phyloP scores from a whole-genome alignment of 2,329 filamentous ascomycete species.

The Leptographium lundbergii region DNA sequence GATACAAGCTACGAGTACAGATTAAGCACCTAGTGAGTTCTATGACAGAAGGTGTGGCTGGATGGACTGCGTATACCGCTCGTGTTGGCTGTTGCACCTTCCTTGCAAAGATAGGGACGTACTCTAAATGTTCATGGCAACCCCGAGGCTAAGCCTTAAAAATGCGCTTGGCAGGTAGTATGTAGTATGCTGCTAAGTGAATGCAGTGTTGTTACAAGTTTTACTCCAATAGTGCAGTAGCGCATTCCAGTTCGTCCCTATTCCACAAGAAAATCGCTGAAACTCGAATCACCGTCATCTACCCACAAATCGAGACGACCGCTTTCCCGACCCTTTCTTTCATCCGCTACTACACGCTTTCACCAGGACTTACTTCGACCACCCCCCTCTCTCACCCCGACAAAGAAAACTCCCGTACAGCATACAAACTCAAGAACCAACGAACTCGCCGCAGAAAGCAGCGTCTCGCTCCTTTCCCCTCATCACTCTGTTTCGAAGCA shows the following conservation, averaged over 20 bases:
- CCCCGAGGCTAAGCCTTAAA: neutral
- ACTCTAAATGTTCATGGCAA: neutral
- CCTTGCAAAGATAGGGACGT: neutral
- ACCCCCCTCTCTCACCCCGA: neutral
- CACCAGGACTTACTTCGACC: neutral
- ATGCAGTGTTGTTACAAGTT: neutral
- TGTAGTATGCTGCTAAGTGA: neutral
- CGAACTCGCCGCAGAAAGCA: neutral
- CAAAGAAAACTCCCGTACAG: neutral
- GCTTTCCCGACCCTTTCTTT: neutral
- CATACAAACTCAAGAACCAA: neutral
- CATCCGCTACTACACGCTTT: neutral
- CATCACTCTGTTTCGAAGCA: neutral
- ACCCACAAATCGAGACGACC: neutral
- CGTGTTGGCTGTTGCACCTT: neutral
- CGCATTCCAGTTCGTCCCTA: neutral
- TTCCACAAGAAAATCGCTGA: slow-evolving; percentile 4
- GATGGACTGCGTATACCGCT: neutral
- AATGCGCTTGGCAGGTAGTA: neutral
- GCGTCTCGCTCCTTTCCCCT: neutral
- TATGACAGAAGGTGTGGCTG: neutral
- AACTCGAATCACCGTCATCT: slow-evolving; percentile 6
- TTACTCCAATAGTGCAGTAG: slow-evolving; percentile 1
- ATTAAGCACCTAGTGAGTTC: neutral
- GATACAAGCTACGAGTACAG: neutral